Evolutionary conservation across 805 yeast genomes (phyloP).

Genomic region (Ogataea glucozyma): DNA sequence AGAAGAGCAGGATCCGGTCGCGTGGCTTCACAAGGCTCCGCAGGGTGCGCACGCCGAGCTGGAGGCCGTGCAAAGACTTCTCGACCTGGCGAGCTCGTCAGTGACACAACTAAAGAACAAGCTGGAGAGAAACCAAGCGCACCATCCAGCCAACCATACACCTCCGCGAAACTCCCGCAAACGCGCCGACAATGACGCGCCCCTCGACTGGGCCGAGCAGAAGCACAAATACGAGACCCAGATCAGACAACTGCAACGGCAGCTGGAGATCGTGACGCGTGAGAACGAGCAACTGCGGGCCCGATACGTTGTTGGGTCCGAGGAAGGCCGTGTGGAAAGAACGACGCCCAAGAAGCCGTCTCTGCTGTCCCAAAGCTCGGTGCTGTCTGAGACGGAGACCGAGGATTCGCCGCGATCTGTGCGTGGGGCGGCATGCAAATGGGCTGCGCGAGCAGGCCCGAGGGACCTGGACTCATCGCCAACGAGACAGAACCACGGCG

Average conservation of each 20-base stretch:
- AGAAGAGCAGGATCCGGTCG: not conserved
- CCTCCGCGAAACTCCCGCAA: too few relatives aligned
- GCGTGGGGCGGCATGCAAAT: not conserved
- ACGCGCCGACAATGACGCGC: too few relatives aligned
- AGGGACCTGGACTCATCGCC: constrained; percentile 7
- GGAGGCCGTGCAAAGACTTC: not conserved
- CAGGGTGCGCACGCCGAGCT: constrained; percentile 1
- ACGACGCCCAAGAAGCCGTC: not conserved
- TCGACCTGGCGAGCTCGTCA: not conserved
- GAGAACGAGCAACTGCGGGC: constrained; percentile 3
- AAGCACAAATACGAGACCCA: not conserved
- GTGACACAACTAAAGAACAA: not conserved
- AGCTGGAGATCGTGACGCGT: not conserved
- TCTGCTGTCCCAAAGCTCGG: not conserved
- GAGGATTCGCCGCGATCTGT: constrained; percentile 9
- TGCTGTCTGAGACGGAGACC: constrained; percentile 22
- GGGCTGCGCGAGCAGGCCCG: not conserved
- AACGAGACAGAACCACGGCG: constrained; percentile 1
- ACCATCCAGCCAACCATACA: too few relatives aligned
- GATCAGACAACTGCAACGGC: not conserved
- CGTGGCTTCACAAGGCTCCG: too few relatives aligned
- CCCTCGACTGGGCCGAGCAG: not conserved
- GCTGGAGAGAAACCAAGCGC: not conserved
- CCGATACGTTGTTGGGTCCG: too few relatives aligned
- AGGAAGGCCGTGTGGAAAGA: not conserved